Evolutionary conservation across 257 asterid species (phyloP).

Genomic region (Lantana camara): DNA sequence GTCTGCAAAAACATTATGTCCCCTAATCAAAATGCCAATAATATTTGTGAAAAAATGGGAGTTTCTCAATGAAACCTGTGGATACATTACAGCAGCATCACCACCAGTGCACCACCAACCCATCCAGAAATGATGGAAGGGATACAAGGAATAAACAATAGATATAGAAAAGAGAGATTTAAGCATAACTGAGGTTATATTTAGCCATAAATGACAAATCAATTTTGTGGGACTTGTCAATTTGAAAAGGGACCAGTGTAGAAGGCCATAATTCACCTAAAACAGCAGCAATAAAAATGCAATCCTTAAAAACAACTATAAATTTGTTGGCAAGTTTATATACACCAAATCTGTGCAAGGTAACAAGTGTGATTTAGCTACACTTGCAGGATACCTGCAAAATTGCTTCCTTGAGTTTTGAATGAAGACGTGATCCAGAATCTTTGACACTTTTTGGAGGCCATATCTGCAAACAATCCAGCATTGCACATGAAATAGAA

Average conservation of each 20-base stretch:
- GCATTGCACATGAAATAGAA: neutral
- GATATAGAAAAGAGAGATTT: neutral
- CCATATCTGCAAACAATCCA: slow-evolving; percentile 75
- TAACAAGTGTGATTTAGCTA: neutral
- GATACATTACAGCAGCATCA: neutral
- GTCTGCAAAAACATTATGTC: slow-evolving; percentile 49
- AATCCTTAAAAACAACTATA: neutral
- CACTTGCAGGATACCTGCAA: slow-evolving; percentile 55
- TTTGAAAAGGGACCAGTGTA: slow-evolving; percentile 1
- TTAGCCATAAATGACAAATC: slow-evolving; percentile 5
- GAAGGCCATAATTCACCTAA: neutral
- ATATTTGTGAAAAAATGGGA: slow-evolving; percentile 5
- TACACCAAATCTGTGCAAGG: neutral
- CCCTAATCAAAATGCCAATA: slow-evolving; percentile 18
- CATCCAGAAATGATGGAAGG: no score
- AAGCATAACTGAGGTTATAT: neutral
- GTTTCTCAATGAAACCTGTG: neutral
- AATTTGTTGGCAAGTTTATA: slow-evolving; percentile 8
- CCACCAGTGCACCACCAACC: neutral
- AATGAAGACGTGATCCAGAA: slow-evolving; percentile 83
- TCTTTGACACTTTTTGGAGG: slow-evolving; percentile 96
- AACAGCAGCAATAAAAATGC: neutral
- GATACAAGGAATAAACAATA: neutral
- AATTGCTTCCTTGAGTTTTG: slow-evolving; percentile 85
- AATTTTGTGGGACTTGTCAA: neutral